phyloP scores from a whole-genome alignment of 208 protist species.

The Endotrypanum monterogeii region DNA sequence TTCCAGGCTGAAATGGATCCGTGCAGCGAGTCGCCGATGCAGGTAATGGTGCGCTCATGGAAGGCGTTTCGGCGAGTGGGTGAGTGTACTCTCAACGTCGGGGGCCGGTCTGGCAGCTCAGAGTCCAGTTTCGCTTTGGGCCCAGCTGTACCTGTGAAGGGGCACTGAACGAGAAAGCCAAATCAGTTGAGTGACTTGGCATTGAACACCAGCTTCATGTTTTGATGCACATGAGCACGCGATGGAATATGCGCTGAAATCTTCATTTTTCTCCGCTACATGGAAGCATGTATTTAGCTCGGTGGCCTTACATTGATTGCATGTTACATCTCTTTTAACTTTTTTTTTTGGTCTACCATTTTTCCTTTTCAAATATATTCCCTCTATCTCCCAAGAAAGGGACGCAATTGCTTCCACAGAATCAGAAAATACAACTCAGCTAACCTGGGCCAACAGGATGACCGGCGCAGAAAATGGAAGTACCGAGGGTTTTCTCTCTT shows the following conservation, averaged over 20 bases:
- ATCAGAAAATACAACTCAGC: not conserved
- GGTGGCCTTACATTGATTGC: not conserved
- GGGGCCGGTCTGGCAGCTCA: constrained; percentile 20
- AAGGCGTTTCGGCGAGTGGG: constrained; percentile 40
- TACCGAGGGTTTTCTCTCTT: not conserved
- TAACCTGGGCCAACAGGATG: not conserved
- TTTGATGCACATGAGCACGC: not conserved
- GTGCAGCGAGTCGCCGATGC: constrained; percentile 39
- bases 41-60: constrained; percentile 59
- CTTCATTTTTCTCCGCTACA: not conserved
- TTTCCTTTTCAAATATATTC: too few relatives aligned
- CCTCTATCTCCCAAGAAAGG: not conserved
- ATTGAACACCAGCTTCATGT: not conserved
- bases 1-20: constrained; percentile 72
- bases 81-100: constrained; percentile 33
- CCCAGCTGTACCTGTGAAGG: constrained; percentile 9
- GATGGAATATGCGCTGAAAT: not conserved
- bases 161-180: constrained; percentile 1
- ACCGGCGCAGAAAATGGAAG: not conserved
- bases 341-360: not conserved
- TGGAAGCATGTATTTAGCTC: not conserved
- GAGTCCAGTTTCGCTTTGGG: constrained; percentile 24
- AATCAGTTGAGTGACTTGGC: constrained; percentile 16
- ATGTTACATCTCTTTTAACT: not conserved
- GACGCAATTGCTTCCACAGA: not conserved